Conservation (phyloP, 208 protist species). For the Plasmodiophora brassicae region DNA sequence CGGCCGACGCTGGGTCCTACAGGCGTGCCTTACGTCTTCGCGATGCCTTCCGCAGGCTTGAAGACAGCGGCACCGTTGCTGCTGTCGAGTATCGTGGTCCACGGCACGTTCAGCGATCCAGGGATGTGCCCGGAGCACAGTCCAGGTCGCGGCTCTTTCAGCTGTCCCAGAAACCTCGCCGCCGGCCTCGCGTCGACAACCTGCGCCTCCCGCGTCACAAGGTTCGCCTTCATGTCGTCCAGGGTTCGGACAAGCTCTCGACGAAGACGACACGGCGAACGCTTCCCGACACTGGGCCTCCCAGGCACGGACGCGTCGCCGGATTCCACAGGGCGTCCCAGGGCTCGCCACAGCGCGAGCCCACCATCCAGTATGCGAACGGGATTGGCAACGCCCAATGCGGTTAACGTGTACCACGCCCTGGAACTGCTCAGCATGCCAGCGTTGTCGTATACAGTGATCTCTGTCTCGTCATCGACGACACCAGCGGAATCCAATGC, state of each 20-base stretch:
- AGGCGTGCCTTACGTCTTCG: not conserved
- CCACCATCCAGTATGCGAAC: conserved; percentile 16
- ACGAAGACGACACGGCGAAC: not conserved
- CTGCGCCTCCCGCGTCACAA: not conserved
- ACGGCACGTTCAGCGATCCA: not conserved
- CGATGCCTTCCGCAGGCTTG: not conserved
- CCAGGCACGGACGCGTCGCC: not conserved
- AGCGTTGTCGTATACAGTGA: not conserved
- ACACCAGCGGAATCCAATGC: not conserved
- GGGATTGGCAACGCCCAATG: not conserved
- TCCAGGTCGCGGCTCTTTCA: not conserved
- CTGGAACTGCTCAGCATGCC: not conserved
- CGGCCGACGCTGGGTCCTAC: not conserved
- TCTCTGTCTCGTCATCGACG: not conserved
- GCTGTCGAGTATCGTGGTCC: not conserved
- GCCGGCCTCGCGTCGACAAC: not conserved
- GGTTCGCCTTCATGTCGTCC: not conserved
- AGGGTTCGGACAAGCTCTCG: not conserved
- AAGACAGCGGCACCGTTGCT: not conserved
- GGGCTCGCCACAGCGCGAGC: not conserved
- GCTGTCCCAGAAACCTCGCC: not conserved
- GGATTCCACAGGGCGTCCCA: not conserved
- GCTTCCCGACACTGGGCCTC: not conserved
- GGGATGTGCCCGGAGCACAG: conserved; percentile 10
- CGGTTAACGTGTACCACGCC: not conserved